These are phyloP conservation scores for Pestalotiopsis sp. DNA, from an alignment of 2,329 filamentous ascomycete genomes.

Conservation along the genomic window DNA sequence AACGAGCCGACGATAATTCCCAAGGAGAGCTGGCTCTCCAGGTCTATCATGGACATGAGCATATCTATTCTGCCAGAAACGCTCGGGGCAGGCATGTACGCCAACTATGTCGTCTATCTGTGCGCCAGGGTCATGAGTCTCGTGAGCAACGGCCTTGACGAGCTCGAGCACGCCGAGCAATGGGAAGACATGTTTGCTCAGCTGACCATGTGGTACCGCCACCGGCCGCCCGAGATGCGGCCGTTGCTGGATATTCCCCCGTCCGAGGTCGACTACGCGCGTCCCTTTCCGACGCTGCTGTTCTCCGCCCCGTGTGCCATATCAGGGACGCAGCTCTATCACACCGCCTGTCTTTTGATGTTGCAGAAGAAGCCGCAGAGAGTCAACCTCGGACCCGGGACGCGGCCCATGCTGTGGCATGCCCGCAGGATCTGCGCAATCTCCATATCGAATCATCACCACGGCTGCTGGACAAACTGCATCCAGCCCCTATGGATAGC, in stretches of 20 bases:
- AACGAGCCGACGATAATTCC: slow-evolving; percentile 53
- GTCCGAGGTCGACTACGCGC: not conserved
- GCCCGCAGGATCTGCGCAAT: slow-evolving; percentile 3
- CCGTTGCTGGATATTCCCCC: slow-evolving; percentile 29
- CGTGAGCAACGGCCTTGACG: slow-evolving; percentile 28
- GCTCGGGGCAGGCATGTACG: slow-evolving; percentile 46
- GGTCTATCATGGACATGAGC: slow-evolving; percentile 31
- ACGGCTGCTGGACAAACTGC: slow-evolving; percentile 11
- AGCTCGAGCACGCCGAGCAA: slow-evolving; percentile 21
- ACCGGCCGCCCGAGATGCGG: slow-evolving; percentile 37
- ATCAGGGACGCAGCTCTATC: slow-evolving; percentile 8
- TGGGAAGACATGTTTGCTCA: slow-evolving; percentile 43
- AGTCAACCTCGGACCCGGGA: not conserved
- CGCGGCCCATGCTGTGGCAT: slow-evolving; percentile 10
- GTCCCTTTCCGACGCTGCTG: slow-evolving; percentile 4
- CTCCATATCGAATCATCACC: slow-evolving; percentile 6
- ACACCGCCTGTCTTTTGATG: slow-evolving; percentile 6
- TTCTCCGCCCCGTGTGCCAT: not conserved
- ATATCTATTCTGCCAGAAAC: slow-evolving; percentile 36
- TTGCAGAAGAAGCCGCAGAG: slow-evolving; percentile 2
- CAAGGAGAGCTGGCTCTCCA: slow-evolving; percentile 46
- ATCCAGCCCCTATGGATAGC: slow-evolving; percentile 11
- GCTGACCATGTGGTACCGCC: slow-evolving; percentile 43
- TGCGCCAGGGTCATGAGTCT: slow-evolving; percentile 46
- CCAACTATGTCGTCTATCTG: slow-evolving; percentile 53